Percentiles rank a stretch among this genome's conserved stretches.
Evolutionary conservation across 768 basidiomycete species (phyloP).

Genomic region (Pleurotus salmoneostramineus): DNA sequence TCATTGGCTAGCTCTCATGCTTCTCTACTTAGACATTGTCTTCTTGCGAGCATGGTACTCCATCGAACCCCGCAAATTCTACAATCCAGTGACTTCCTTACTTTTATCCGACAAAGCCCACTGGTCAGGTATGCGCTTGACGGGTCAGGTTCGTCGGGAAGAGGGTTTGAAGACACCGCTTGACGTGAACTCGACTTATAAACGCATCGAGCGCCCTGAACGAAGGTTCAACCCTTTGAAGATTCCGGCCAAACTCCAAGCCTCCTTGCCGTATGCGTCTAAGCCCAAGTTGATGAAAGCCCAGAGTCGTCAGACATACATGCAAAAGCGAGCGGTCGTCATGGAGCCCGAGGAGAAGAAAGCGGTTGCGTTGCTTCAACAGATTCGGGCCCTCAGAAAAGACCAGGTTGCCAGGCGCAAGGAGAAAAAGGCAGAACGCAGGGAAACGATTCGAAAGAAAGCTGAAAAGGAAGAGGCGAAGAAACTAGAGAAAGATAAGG

Average conservation of each 20-base stretch:
- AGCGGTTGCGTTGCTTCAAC: constrained; percentile 87
- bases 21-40: constrained; percentile 66
- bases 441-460: constrained; percentile 65
- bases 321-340: constrained; percentile 93
- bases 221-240: constrained; percentile 90
- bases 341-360: constrained; percentile 95
- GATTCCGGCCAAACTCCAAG: constrained; percentile 87
- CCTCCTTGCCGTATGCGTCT: constrained; percentile 84
- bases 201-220: constrained; percentile 69
- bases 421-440: constrained; percentile 85
- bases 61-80: constrained; percentile 91
- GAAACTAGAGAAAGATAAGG: constrained; percentile 67
- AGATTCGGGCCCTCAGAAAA: constrained; percentile 88
- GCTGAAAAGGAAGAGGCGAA: constrained; percentile 62
- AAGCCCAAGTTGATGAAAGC: constrained; percentile 84
- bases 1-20: background rate
- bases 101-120: constrained; percentile 75
- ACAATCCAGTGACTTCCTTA: constrained; percentile 93
- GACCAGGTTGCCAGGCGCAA: constrained; percentile 77
- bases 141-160: constrained; percentile 87
- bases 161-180: constrained; percentile 80
- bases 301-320: constrained; percentile 75
- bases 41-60: constrained; percentile 98
- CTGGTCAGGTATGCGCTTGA: constrained; percentile 96
- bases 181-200: constrained; percentile 85